phyloP scores from a whole-genome alignment of 768 basidiomycete species.

The Boletus bicolor region DNA sequence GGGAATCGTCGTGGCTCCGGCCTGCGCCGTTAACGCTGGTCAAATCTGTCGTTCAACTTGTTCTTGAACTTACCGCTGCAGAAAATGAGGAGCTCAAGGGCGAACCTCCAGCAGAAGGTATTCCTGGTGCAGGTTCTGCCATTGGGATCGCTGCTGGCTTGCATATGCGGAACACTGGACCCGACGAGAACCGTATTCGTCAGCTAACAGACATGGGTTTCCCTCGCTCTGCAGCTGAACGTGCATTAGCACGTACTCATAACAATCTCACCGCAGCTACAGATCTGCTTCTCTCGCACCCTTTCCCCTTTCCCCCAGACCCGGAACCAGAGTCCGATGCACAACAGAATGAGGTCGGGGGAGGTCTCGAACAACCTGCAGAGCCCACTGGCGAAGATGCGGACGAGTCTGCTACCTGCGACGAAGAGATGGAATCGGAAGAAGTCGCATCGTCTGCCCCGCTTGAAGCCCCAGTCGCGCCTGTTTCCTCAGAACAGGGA shows the following conservation, averaged over 20 bases:
- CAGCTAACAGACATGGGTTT: conserved; percentile 98
- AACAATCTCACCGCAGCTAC: conserved; percentile 91
- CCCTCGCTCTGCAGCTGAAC: conserved; percentile 79
- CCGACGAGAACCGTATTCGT: conserved; percentile 75
- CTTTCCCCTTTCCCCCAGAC: conserved; percentile 73
- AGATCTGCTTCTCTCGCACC: conserved; percentile 79
- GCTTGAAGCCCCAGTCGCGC: conserved; percentile 12
- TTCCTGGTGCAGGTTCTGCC: conserved; percentile 31
- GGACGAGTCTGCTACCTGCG: conserved; percentile 19
- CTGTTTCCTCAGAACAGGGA: conserved; percentile 25
- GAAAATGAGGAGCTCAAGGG: conserved; percentile 73
- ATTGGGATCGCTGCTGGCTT: conserved; percentile 32
- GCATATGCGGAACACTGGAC: conserved; percentile 40
- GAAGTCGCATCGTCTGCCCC: conserved; percentile 15
- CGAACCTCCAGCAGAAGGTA: conserved; percentile 38
- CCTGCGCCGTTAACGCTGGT: conserved; percentile 71
- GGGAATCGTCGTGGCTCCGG: conserved; percentile 83
- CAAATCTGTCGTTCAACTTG: conserved; percentile 69
- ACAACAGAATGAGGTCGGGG: conserved; percentile 13
- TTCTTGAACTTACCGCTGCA: conserved; percentile 77
- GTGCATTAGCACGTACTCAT: conserved; percentile 76
- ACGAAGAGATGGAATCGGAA: conserved; percentile 30
- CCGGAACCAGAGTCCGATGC: conserved; percentile 37
- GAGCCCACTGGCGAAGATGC: conserved; percentile 30
- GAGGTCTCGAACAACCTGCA: conserved; percentile 24